Evolutionary conservation across 306 rosid genomes (phyloP).

Genomic region (Pueraria montana): DNA sequence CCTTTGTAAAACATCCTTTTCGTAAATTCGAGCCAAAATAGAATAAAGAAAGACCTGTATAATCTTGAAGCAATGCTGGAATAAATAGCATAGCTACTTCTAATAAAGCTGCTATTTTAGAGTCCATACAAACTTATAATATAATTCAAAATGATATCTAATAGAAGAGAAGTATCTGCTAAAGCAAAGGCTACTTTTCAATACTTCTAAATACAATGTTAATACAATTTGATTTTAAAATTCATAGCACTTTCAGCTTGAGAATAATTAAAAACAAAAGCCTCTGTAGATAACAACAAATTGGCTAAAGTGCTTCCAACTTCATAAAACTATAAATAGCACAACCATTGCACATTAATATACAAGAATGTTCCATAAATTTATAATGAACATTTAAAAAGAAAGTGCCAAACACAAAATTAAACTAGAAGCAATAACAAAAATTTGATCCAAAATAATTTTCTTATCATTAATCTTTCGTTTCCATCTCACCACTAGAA

Average conservation of each 20-base stretch:
- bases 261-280: neutral
- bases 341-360: neutral
- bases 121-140: neutral
- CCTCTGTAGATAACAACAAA: neutral
- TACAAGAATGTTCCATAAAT: neutral
- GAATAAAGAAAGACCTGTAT: neutral
- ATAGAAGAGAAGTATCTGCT: neutral
- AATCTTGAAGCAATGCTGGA: neutral
- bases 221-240: neutral
- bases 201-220: neutral
- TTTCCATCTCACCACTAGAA: neutral
- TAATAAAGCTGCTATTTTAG: neutral
- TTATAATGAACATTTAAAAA: neutral
- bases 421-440: neutral
- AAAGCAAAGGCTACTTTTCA: constrained; percentile 2
- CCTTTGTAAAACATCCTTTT: too few species aligned
- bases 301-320: neutral
- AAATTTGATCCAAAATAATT: neutral
- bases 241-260: neutral
- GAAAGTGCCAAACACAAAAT: neutral
- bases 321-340: neutral
- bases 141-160: neutral
- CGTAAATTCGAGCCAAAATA: neutral
- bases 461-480: neutral
- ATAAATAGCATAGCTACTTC: neutral